These are phyloP conservation scores for Laburnicola sp. DNA, from an alignment of 2,329 filamentous ascomycete species.

Conservation along the genomic window DNA sequence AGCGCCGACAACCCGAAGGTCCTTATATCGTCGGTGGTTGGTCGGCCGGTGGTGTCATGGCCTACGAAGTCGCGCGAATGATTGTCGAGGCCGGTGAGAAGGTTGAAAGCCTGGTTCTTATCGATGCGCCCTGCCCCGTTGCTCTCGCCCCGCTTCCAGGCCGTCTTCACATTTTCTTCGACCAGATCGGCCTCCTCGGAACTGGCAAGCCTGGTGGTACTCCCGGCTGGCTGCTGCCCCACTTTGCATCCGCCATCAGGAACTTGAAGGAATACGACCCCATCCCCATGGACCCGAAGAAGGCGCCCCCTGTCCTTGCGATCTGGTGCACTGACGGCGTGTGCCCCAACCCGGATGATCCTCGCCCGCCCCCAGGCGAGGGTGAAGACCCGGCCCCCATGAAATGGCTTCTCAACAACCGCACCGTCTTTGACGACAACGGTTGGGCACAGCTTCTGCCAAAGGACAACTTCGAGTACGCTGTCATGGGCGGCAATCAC, in stretches of 20 bases:
- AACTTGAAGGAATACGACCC: conserved; percentile 71
- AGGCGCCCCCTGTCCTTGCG: conserved; percentile 63
- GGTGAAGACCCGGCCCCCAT: conserved; percentile 58
- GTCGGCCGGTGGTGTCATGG: conserved; percentile 60
- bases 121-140: conserved; percentile 58
- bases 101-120: conserved; percentile 56
- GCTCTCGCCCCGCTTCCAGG: conserved; percentile 55
- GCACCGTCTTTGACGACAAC: conserved; percentile 71
- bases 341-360: conserved; percentile 67
- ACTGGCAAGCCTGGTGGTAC: conserved; percentile 62
- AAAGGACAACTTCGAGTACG: conserved; percentile 62
- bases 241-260: conserved; percentile 70
- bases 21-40: conserved; percentile 59
- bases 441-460: conserved; percentile 70
- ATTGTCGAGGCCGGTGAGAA: conserved; percentile 54
- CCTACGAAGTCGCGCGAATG: conserved; percentile 56
- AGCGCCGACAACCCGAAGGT: conserved; percentile 68
- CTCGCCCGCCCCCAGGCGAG: conserved; percentile 65
- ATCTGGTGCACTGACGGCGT: conserved; percentile 77
- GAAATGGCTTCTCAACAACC: conserved; percentile 72
- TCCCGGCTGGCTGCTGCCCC: conserved; percentile 72
- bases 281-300: conserved; percentile 61
- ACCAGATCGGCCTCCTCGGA: conserved; percentile 70
- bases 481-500: conserved; percentile 72
- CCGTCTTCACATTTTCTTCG: conserved; percentile 71